Base-by-base conservation (phyloP, 140 eudicot genomes). In the Senecio squalidus region DNA sequence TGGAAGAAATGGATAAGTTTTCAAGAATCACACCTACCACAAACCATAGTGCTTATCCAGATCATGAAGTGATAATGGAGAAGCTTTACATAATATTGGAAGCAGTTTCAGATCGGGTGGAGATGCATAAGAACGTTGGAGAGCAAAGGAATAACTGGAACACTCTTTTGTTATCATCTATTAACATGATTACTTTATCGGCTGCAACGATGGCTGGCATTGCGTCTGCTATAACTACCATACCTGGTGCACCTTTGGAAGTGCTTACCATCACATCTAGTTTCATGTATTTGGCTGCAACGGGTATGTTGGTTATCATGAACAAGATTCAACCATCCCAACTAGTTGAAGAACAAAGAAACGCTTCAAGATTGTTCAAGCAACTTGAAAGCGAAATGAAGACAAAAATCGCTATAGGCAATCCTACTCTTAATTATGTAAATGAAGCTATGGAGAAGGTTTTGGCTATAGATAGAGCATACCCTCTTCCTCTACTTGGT, bases 291-390 rank as follows among this genome's bases (percentile, higher is more conserved):
- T 34, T 74, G 17, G 84, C 79, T 0, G 88, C 76, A 1, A 75
- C 83, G 0, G 88, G 85, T 18, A 61, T 86, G 77, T 31, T 80
- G 45, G 23, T 76, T 4, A 54, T 82, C 15, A 77, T 86, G 85
- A 86, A 86, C 71, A 82, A 82, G 60, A 73, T 86, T n/a, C 95
- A 86, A 33, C 95, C 95, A 2, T 86, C 93, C 7, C 93, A 86
- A 44, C 74, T 86, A 3, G 93, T 65, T 0, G 95, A 86, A 60
- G 95, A 86, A 47, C 95, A 86, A 62, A 43, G 92, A 46, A 82
- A 86, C 31, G 88, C 85, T 0, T 33, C 82, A 1, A 66, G 95
- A 26, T 58, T 82, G 50, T 75, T 80, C 34, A 74, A 80, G 74
- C 80, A 80, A 48, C 88, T 86, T 20, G 75, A 58, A 11, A 54